phyloP scores from a whole-genome alignment of 2,329 filamentous ascomycete species.

The Leptosphaerulina australis region DNA sequence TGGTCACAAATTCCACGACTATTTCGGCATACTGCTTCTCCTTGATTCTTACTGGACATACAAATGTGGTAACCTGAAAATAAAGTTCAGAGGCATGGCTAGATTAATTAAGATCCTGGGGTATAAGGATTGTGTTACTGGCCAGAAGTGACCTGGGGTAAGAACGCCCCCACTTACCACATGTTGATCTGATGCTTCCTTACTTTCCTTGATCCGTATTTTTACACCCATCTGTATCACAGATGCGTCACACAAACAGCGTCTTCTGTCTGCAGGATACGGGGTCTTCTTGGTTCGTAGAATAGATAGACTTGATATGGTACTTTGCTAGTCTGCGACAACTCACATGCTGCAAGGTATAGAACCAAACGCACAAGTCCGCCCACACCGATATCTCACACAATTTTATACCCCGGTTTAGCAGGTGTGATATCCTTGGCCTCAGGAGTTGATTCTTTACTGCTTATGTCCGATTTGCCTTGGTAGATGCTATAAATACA shows the following conservation, averaged over 20 bases:
- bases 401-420: neutral
- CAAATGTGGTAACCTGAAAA: neutral
- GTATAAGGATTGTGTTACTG: no score
- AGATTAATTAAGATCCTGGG: neutral
- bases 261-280: no score
- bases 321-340: no score
- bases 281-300: no score
- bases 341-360: no score
- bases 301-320: no score
- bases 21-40: neutral
- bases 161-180: no score
- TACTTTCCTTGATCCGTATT: no score
- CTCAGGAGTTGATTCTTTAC: neutral
- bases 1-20: neutral
- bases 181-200: no score
- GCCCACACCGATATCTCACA: neutral
- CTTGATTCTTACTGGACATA: neutral
- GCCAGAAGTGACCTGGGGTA: no score
- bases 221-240: no score
- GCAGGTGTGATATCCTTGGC: neutral
- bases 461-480: neutral
- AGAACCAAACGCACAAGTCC: neutral
- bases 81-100: neutral
- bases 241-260: no score
- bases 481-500: neutral